Conservation (phyloP, 768 basidiomycete genomes). For the Amanita molliuscula region DNA sequence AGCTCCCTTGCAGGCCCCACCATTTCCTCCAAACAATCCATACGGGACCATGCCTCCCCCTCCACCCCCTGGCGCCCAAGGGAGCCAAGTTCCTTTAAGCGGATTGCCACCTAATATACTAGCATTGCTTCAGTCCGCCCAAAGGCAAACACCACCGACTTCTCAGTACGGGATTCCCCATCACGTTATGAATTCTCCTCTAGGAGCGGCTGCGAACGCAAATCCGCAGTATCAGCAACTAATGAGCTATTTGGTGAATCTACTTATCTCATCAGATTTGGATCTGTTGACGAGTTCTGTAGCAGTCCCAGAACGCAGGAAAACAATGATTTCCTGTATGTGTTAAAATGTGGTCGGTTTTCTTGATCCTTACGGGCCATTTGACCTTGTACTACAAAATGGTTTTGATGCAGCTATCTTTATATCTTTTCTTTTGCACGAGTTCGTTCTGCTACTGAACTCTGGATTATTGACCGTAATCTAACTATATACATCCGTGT, state of each 20-base stretch:
- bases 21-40: conserved; percentile 19
- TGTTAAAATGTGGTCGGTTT: not conserved
- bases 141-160: conserved; percentile 34
- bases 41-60: conserved; percentile 11
- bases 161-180: conserved; percentile 29
- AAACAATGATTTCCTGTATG: conserved; percentile 7
- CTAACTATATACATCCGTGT: not conserved
- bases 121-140: conserved; percentile 49
- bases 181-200: conserved; percentile 34
- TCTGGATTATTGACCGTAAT: conserved; percentile 1
- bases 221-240: conserved; percentile 52
- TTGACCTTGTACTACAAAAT: not conserved
- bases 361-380: not conserved
- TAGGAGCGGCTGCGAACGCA: conserved; percentile 25
- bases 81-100: conserved; percentile 23
- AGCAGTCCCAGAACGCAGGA: conserved; percentile 25
- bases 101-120: conserved; percentile 60
- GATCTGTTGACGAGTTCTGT: conserved; percentile 2
- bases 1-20: conserved; percentile 14
- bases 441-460: not conserved
- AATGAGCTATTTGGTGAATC: conserved; percentile 60
- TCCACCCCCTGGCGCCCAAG: conserved; percentile 22
- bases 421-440: not conserved
- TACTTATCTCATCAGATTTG: not conserved
- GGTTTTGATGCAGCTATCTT: not conserved